Base-by-base conservation (phyloP, 2,329 filamentous ascomycete genomes). In the Pseudogymnoascus pannorum region DNA sequence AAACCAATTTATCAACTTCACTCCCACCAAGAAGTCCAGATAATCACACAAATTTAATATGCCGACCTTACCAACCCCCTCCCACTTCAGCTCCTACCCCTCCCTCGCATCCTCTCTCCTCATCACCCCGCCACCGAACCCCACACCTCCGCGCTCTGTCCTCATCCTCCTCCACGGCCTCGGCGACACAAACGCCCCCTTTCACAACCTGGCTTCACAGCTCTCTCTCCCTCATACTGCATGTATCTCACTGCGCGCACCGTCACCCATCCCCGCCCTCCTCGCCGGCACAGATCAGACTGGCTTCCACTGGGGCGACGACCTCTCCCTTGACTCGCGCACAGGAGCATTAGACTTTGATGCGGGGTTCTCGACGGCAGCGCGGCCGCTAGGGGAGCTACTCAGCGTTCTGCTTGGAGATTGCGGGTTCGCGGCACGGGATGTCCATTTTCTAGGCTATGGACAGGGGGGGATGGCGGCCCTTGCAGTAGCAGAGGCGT, bases 141-240 rank as follows among this genome's bases (percentile, higher is more conserved):
- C 75, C 60, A 74, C 78, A 18, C 71, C 75, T 4, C 73, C 81
- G 20, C 79, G 79, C 61, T 89, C 88, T 70, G 74, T 88, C 64
- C 80, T 89, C 44, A 74, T 89, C 68, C 80, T 89, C 33, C 80
- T 89, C 4, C 87, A 89, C 70, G 86, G 87, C 63, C 78, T 89
- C 16, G 87, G 87, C 57, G 87, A 89, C 71, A 84, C 79, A 11
- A 76, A 84, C 58, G 67, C 72, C 18, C 76, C 83, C 33, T 89
- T 89, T 72, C 79, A 79, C 24, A 75, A 73, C 18, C 81, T 89
- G 33, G 85, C 78, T 9, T 75, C 75, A 36, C 81, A 84, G 61
- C 74, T 89, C 62, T 77, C 79, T 61, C 79, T 90, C 3, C 86
- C 87, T 0, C 85, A 88, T 70, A 89, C 87, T 62, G 79, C 77